Percentiles rank a stretch among this genome's conserved stretches.
Conservation (phyloP, 140 eudicot species). For the Senecio squalidus region DNA sequence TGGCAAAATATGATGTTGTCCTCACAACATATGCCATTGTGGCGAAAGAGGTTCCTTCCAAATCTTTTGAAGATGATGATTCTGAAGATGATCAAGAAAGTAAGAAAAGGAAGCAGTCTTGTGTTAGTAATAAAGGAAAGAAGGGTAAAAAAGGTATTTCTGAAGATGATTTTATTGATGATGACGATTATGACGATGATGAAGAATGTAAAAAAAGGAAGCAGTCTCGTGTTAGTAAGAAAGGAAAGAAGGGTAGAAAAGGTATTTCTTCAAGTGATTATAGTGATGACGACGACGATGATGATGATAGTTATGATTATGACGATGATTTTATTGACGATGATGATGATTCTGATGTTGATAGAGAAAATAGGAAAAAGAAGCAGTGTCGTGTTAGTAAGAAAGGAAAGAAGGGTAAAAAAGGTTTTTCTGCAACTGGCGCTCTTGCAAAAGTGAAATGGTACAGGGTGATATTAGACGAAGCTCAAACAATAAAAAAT, state of each 20-base stretch:
- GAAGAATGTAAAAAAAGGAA: slow-evolving; percentile 41
- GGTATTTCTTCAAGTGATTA: slow-evolving; percentile 43
- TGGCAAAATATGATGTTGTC: slow-evolving; percentile 76
- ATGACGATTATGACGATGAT: slow-evolving; percentile 68
- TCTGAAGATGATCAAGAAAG: slow-evolving; percentile 55
- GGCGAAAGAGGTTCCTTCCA: slow-evolving; percentile 75
- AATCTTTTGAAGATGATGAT: slow-evolving; percentile 47
- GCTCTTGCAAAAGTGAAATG: slow-evolving; percentile 75
- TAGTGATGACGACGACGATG: too few relatives aligned
- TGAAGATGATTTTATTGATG: too few relatives aligned
- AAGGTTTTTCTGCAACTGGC: too few relatives aligned
- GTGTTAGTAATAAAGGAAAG: slow-evolving; percentile 41
- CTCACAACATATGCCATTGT: slow-evolving; percentile 90
- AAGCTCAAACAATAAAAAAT: slow-evolving; percentile 90
- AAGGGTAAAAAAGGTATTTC: slow-evolving; percentile 52
- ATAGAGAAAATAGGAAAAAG: too few relatives aligned
- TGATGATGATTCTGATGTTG: too few relatives aligned
- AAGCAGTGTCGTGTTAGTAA: too few relatives aligned
- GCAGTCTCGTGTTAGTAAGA: slow-evolving; percentile 19
- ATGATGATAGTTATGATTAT: too few relatives aligned
- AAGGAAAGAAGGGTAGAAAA: slow-evolving; percentile 63
- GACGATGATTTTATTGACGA: too few relatives aligned
- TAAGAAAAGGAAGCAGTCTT: slow-evolving; percentile 33
- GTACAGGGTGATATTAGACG: slow-evolving; percentile 82
- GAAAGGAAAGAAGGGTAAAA: too few relatives aligned